Conservation (phyloP, 306 rosid species). For the Gillenia trifoliata region DNA sequence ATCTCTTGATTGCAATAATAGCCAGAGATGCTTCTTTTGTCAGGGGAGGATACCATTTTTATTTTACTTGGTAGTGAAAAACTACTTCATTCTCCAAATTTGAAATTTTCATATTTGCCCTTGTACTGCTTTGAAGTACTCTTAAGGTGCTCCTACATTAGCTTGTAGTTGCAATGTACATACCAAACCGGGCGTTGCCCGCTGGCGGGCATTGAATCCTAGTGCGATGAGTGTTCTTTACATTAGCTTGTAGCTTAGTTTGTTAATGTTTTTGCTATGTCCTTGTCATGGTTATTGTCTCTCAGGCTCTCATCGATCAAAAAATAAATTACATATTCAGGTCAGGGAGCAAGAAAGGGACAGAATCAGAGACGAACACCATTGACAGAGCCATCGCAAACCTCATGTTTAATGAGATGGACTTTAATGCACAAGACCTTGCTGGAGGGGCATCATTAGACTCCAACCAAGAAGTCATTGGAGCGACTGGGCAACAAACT, state of each 20-base stretch:
- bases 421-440: conserved; percentile 26
- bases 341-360: conserved; percentile 30
- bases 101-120: not conserved
- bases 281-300: conserved; percentile 3
- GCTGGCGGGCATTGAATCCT: not conserved
- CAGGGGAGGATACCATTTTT: not conserved
- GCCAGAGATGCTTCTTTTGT: not conserved
- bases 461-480: conserved; percentile 15
- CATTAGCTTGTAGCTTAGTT: not conserved
- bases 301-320: conserved; percentile 10
- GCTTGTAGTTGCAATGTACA: not conserved
- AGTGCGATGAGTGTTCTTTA: not conserved
- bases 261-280: not conserved
- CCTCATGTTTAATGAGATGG: conserved; percentile 68
- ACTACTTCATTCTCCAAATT: not conserved
- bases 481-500: conserved; percentile 3
- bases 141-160: not conserved
- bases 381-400: conserved; percentile 81
- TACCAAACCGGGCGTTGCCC: not conserved
- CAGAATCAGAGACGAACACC: conserved; percentile 61
- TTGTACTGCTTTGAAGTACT: not conserved
- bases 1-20: not conserved
- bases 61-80: not conserved
- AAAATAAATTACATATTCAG: conserved; percentile 29
- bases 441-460: conserved; percentile 25